phyloP scores from a whole-genome alignment of 2,329 filamentous ascomycete genomes.

The Claviceps sp. region DNA sequence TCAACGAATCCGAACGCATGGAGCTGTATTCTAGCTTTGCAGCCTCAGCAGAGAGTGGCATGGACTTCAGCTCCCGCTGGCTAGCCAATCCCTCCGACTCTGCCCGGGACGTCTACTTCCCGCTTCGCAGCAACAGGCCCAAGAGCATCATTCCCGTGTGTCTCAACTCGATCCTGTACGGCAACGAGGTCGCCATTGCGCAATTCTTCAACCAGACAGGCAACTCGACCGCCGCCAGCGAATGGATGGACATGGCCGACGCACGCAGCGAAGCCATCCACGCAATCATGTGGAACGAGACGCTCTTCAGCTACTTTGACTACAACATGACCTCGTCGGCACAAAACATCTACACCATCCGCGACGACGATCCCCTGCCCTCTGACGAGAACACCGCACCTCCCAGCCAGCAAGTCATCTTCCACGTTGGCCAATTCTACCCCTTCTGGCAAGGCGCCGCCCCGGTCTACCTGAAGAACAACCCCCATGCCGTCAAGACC shows the following conservation, averaged over 20 bases:
- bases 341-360: conserved; percentile 41
- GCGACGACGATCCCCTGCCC: conserved; percentile 27
- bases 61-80: conserved; percentile 51
- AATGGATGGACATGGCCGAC: conserved; percentile 36
- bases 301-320: conserved; percentile 52
- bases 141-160: conserved; percentile 48
- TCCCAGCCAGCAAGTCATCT: conserved; percentile 40
- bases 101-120: conserved; percentile 47
- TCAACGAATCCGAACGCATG: conserved; percentile 39
- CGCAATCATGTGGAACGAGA: conserved; percentile 50
- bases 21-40: conserved; percentile 49
- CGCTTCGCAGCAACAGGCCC: conserved; percentile 49
- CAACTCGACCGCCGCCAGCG: conserved; percentile 33
- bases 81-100: conserved; percentile 44
- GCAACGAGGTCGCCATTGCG: conserved; percentile 47
- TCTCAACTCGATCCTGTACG: conserved; percentile 55
- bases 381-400: conserved; percentile 30
- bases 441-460: conserved; percentile 59
- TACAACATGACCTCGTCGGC: conserved; percentile 48
- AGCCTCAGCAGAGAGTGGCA: conserved; percentile 51
- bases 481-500: conserved; percentile 42
- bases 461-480: conserved; percentile 39
- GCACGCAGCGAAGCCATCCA: conserved; percentile 49
- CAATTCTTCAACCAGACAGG: conserved; percentile 37
- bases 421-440: conserved; percentile 48